Base-by-base conservation (phyloP, 176 grass and related monocot species). In the Zoysia japonica region DNA sequence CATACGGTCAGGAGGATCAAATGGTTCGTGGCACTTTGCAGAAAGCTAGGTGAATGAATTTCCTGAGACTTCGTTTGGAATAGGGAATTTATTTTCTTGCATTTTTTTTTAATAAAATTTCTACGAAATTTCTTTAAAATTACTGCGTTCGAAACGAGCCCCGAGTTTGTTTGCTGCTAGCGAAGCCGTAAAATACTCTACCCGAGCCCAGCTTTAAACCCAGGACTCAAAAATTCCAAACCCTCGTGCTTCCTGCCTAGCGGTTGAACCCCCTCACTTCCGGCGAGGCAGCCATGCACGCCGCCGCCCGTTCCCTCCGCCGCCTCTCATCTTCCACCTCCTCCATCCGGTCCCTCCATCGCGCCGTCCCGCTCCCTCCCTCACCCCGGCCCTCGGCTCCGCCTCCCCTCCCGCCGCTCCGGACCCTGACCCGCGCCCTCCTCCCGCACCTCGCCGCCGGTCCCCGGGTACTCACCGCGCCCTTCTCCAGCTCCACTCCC, bases 281-380 rank as follows among this genome's bases (percentile, higher is more conserved):
- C 67, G 55, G 75, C 43, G 72, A 67, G 75, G 78, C 75, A 9
- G 83, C 76, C 52, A 94, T 95, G 89, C 81, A 90, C 84, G 75
- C 81, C 75, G 82, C 90, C 66, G 60, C 73, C 47, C 82, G 85
- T 54, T 80, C 68, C 39, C 67, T 88, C 67, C 84, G 79, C 80
- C 83, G 76, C 71, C 72, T 90, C 81, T 75, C 83, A 39, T 71
- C 74, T 49, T 50, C 84, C 5, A 46, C 74, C 40, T 64, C 54
- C 3, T 67, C 67, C 61, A 17, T 40, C n/a, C 10, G 61, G 61
- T 56, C 56, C 12, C 52, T 80, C 50, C 65, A 65, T 36, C 36
- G 61, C 71, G 20, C 76, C 70, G 69, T 79, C 49, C 10, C 3
- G 65, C 64, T 15, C 74, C 62, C 5, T 50, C 42, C 73, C 16